A percentile compares a stretch with the other conserved stretches of the same genome.
Evolutionary conservation across 257 asterid species (phyloP).

Genomic region (Nicotiana sylvestris): DNA sequence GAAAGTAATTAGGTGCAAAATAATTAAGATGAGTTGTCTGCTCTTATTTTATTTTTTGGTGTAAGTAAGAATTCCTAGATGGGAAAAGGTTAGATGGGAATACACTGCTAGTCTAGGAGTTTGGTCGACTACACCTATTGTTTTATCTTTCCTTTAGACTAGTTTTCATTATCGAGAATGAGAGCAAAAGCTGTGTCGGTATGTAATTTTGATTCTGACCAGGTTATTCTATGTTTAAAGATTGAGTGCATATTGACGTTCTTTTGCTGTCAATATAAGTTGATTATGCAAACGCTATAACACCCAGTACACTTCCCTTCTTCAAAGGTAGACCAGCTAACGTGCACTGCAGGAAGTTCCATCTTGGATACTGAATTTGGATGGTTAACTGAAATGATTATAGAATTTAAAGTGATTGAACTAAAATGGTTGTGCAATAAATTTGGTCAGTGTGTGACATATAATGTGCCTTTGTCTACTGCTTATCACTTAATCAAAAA

Average conservation of each 20-base stretch:
- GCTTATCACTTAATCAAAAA: too few species aligned
- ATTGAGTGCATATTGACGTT: conserved; percentile 4
- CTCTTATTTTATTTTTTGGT: too few species aligned
- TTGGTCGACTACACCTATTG: conserved; percentile 6
- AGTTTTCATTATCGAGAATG: conserved; percentile 17
- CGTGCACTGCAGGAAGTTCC: neutral
- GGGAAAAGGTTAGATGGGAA: conserved; percentile 8
- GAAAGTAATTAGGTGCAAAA: too few species aligned
- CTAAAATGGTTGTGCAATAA: neutral
- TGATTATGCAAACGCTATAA: neutral
- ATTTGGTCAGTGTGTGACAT: neutral
- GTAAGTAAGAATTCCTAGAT: too few species aligned
- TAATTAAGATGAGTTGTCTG: too few species aligned
- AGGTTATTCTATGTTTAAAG: conserved; percentile 15
- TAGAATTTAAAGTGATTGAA: neutral
- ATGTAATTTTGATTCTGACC: conserved; percentile 19
- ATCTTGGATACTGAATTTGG: neutral
- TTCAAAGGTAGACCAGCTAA: neutral
- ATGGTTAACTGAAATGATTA: neutral
- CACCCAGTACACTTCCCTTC: neutral
- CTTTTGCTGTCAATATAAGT: neutral
- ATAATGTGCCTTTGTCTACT: neutral
- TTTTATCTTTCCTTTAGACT: conserved; percentile 11
- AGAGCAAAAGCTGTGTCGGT: conserved; percentile 23
- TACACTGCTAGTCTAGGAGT: conserved; percentile 17